Evolutionary conservation across 495 filamentous ascomycete genomes (phyloP).

Genomic region (Trichoderma orchidacearum): DNA sequence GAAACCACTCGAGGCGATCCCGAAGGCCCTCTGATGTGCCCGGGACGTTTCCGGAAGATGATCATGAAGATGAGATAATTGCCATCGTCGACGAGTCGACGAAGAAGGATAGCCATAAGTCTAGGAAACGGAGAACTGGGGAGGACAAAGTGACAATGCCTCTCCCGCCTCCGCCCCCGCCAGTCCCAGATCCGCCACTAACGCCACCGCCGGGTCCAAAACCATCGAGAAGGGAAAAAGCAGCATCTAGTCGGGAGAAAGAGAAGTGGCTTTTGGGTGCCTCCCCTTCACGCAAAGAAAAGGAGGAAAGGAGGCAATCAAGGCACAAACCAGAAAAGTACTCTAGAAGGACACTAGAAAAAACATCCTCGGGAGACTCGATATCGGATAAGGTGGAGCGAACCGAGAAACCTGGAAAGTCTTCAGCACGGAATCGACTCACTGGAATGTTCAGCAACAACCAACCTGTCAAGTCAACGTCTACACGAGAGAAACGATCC

Average conservation of each 20-base stretch:
- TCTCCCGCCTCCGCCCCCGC: conserved; percentile 11
- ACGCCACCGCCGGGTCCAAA: conserved; percentile 23
- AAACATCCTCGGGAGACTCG: conserved; percentile 22
- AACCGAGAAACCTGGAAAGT: conserved; percentile 21
- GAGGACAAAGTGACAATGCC: background rate
- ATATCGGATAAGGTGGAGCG: conserved; percentile 15
- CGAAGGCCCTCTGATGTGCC: conserved; percentile 38
- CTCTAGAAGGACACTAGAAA: conserved; percentile 21
- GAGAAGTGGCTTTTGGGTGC: conserved; percentile 9
- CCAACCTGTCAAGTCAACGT: conserved; percentile 37
- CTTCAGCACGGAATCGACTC: conserved; percentile 17
- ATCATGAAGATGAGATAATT: conserved; percentile 29
- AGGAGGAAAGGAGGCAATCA: conserved; percentile 17
- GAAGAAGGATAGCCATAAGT: conserved; percentile 19
- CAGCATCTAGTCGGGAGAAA: conserved; percentile 26
- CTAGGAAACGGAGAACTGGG: background rate
- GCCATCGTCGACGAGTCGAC: conserved; percentile 32
- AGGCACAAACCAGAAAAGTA: conserved; percentile 20
- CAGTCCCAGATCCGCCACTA: conserved; percentile 28
- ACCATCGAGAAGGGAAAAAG: conserved; percentile 29
- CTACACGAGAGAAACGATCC: conserved; percentile 30
- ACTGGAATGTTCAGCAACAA: conserved; percentile 33
- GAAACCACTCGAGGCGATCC: conserved; percentile 21
- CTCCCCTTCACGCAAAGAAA: conserved; percentile 12
- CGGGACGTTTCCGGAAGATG: conserved; percentile 34